Evolutionary conservation across 208 protist genomes (phyloP), one percentile per base, ranked within the genome.

Genomic region (Leishmania lainsoni): DNA sequence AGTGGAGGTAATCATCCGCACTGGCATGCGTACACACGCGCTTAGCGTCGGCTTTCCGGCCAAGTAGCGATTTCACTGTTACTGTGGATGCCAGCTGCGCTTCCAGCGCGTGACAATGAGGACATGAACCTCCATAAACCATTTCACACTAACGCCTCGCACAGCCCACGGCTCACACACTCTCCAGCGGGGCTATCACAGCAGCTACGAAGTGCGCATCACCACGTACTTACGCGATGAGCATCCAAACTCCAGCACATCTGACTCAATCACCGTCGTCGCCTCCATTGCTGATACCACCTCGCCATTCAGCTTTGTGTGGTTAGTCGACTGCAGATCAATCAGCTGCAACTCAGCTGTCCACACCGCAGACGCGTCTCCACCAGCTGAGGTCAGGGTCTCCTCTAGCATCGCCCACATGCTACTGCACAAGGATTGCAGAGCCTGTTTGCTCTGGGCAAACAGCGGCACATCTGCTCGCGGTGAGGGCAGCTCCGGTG

Each of bases 301-400:
- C 78, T 89, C 87, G 9, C 88, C 90, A 78, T 98, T 96, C 20
- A 95, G 72, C 35, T 80, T 83, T 16, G 89, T 94, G 29, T 89
- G 89, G 76, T 98, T 96, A 1, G 94, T 96, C 3, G 92, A 95
- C 56, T 76, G 78, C 22, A 98, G 79, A 79, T 98, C 94, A 6
- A 87, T 79, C 35, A 98, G 61, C 80, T 92, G 88, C 73, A 97
- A 75, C 78, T 96, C 91, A 71, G 91, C 77, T 49, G 78, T 71
- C 93, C 92, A 95, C 72, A 91, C 48, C 12, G 73, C 79, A 10
- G 83, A 74, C 8, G 52, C 82, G 54, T 88, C 83, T 0, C 88
- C 91, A 58, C 49, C 79, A 5, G 89, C 76, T 4, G 66, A 58
- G 74, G 86, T 83, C 32, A 77, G 78, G 59, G 85, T 83, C 66